Evolutionary conservation across 169 alveolate genomes (phyloP).

Genomic region (Miamiensis avidus): DNA sequence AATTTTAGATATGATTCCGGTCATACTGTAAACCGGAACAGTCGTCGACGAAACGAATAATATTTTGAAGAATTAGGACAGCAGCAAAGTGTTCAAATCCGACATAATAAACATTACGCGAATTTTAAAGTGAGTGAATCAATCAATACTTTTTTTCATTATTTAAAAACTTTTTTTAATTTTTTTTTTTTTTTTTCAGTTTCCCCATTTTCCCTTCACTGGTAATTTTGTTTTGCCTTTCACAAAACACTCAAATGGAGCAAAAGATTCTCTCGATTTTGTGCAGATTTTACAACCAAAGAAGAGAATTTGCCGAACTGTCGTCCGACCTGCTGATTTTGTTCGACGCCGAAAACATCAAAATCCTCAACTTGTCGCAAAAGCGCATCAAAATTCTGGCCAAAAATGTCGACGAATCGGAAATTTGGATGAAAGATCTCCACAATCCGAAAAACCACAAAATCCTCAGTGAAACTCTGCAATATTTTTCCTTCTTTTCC

Average conservation of each 20-base stretch:
- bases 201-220: constrained; percentile 28
- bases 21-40: constrained; percentile 38
- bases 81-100: no score
- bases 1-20: constrained; percentile 31
- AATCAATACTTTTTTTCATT: no score
- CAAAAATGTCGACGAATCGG: constrained; percentile 48
- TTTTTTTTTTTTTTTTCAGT: neutral
- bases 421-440: constrained; percentile 43
- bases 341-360: constrained; percentile 35
- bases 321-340: constrained; percentile 32
- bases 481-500: constrained; percentile 24
- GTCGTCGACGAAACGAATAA: constrained; percentile 29
- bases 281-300: constrained; percentile 39
- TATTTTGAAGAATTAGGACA: neutral
- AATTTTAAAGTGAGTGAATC: neutral
- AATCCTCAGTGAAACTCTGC: constrained; percentile 14
- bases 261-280: constrained; percentile 21
- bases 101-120: neutral
- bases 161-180: no score
- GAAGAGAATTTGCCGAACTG: constrained; percentile 41
- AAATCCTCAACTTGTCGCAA: constrained; percentile 20
- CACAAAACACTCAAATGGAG: constrained; percentile 31
- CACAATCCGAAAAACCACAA: constrained; percentile 14
- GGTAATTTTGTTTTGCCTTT: constrained; percentile 31
- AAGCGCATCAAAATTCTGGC: constrained; percentile 27